A percentile compares a stretch with the other conserved stretches of the same genome.
Conservation (phyloP, 257 asterid genomes). For the Catharanthus roseus region DNA sequence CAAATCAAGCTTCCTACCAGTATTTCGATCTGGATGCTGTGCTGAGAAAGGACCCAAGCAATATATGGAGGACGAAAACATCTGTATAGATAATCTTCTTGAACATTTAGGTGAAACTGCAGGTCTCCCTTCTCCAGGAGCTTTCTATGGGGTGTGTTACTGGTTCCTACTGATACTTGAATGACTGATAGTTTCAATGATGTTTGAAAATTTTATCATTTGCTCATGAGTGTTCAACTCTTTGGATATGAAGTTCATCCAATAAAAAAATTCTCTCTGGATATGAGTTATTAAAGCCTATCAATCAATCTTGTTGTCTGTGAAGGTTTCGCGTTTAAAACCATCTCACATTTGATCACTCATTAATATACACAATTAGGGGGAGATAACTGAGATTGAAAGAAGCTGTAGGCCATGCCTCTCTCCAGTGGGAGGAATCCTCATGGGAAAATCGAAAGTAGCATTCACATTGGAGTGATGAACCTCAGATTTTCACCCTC, state of each 20-base stretch:
- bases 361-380: not conserved
- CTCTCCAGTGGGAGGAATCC: not conserved
- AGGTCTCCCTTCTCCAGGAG: slow-evolving; percentile 60
- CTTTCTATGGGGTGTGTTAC: slow-evolving; percentile 90
- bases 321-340: not conserved
- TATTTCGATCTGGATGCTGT: slow-evolving; percentile 82
- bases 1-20: slow-evolving; percentile 53
- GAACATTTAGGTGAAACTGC: slow-evolving; percentile 46
- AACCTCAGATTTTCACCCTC: not conserved
- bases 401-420: not conserved
- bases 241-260: too few relatives aligned
- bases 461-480: not conserved
- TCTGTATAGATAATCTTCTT: slow-evolving; percentile 72
- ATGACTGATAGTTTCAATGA: not conserved
- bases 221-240: too few relatives aligned
- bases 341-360: not conserved
- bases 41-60: slow-evolving; percentile 93
- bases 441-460: not conserved
- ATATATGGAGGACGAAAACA: slow-evolving; percentile 88
- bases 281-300: not conserved
- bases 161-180: slow-evolving; percentile 5
- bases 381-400: not conserved
- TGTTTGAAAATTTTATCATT: too few relatives aligned
- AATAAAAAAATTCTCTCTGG: too few relatives aligned
- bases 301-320: not conserved